Percentiles rank a stretch among this genome's conserved stretches.
phyloP scores from a whole-genome alignment of 1,139 yeast species.

The Candida labiduridarum region DNA sequence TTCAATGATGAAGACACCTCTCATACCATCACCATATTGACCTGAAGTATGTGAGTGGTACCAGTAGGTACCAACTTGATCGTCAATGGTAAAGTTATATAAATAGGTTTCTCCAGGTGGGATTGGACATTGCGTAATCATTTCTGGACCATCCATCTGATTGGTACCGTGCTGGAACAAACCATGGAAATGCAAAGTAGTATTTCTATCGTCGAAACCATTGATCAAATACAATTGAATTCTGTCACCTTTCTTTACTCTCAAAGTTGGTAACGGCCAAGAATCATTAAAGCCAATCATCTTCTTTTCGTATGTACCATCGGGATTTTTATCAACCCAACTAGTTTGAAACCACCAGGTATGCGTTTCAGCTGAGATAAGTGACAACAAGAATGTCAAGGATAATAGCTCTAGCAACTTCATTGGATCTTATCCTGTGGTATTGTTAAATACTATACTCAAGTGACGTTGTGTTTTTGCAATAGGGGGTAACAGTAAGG shows the following conservation, averaged over 20 bases:
- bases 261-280: constrained; percentile 76
- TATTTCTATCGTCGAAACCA: constrained; percentile 53
- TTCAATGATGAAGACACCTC: constrained; percentile 70
- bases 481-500: background rate
- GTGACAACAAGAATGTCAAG: constrained; percentile 10
- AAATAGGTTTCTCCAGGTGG: constrained; percentile 63
- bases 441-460: background rate
- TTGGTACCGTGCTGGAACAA: constrained; percentile 60
- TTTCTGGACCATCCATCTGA: constrained; percentile 79
- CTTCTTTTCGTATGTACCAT: constrained; percentile 45
- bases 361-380: constrained; percentile 47
- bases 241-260: constrained; percentile 65
- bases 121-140: constrained; percentile 78
- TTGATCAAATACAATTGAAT: constrained; percentile 61
- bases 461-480: no score
- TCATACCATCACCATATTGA: constrained; percentile 77
- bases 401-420: constrained; percentile 8
- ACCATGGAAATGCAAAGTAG: constrained; percentile 80
- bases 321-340: constrained; percentile 47
- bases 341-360: constrained; percentile 54
- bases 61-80: constrained; percentile 79
- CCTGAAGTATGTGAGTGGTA: constrained; percentile 81
- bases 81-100: constrained; percentile 65
- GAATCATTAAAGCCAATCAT: constrained; percentile 69
- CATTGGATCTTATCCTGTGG: constrained; percentile 3